Evolutionary conservation across 495 filamentous ascomycete species (phyloP).

Genomic region (Aspergillus campestris): DNA sequence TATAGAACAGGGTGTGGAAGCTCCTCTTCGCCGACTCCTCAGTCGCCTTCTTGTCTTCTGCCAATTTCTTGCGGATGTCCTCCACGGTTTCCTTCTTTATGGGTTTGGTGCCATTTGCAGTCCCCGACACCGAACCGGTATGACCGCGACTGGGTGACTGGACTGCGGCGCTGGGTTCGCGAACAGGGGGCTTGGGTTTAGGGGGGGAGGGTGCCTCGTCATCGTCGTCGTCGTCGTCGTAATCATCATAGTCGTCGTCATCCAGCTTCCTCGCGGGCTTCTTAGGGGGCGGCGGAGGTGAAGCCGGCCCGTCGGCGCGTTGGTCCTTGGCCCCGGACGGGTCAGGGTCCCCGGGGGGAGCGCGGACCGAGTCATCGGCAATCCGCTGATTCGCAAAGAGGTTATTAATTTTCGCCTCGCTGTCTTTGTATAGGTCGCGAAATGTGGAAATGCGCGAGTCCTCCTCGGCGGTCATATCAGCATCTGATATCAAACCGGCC

Average conservation of each 20-base stretch:
- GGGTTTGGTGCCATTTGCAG: constrained; percentile 30
- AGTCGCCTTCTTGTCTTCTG: constrained; percentile 87
- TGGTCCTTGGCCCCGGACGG: constrained; percentile 20
- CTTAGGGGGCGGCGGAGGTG: constrained; percentile 36
- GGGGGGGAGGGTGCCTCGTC: constrained; percentile 51
- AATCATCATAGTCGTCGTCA: constrained; percentile 74
- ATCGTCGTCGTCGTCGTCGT: constrained; percentile 79
- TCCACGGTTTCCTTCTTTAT: constrained; percentile 59
- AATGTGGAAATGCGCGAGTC: constrained; percentile 56
- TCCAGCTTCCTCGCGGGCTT: constrained; percentile 65
- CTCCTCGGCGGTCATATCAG: constrained; percentile 49
- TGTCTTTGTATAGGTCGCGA: constrained; percentile 48
- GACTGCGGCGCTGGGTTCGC: constrained; percentile 20
- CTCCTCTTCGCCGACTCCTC: constrained; percentile 83
- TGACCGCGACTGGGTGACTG: constrained; percentile 22
- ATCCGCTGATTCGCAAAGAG: constrained; percentile 47
- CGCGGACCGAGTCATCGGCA: constrained; percentile 19
- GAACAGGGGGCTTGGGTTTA: constrained; percentile 48
- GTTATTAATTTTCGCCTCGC: constrained; percentile 51
- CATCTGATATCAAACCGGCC: constrained; percentile 40
- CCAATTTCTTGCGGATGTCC: constrained; percentile 84
- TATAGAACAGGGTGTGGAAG: constrained; percentile 89
- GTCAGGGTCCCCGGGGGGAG: constrained; percentile 21
- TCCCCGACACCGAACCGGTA: constrained; percentile 19
- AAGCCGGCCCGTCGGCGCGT: constrained; percentile 34